Conservation (phyloP, 1,139 yeast genomes). For the Debaryomyces psychrophilus region DNA sequence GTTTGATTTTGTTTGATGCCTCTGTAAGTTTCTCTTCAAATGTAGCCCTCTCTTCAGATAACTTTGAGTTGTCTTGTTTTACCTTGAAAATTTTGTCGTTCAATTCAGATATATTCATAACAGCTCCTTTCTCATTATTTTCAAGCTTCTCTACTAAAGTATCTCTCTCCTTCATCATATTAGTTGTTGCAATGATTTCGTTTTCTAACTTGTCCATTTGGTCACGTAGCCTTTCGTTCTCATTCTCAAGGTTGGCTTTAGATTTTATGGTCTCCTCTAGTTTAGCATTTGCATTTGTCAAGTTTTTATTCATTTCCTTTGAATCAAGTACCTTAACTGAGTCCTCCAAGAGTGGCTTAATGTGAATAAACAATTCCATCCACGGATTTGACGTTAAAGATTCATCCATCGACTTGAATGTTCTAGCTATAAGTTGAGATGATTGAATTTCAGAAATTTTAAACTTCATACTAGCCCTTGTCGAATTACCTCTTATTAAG, state of each 20-base stretch:
- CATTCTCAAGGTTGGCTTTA: conserved; percentile 46
- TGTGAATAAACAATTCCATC: conserved; percentile 71
- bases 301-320: conserved; percentile 56
- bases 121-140: conserved; percentile 22
- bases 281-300: conserved; percentile 38
- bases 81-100: conserved; percentile 22
- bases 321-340: conserved; percentile 60
- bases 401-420: conserved; percentile 57
- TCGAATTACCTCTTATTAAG: conserved; percentile 62
- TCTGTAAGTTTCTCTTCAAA: conserved; percentile 18
- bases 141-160: conserved; percentile 27
- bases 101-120: conserved; percentile 1
- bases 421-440: conserved; percentile 66
- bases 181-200: conserved; percentile 33
- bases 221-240: conserved; percentile 45
- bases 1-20: conserved; percentile 12
- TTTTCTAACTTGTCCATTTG: conserved; percentile 58
- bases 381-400: conserved; percentile 66
- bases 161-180: conserved; percentile 33
- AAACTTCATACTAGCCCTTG: conserved; percentile 54
- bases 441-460: conserved; percentile 69
- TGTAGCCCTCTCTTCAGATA: conserved; percentile 24
- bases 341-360: conserved; percentile 79
- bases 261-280: conserved; percentile 47
- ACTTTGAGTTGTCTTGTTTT: conserved; percentile 27